Conservation (phyloP, 768 basidiomycete genomes). For the Pleurotus salmoneostramineus region DNA sequence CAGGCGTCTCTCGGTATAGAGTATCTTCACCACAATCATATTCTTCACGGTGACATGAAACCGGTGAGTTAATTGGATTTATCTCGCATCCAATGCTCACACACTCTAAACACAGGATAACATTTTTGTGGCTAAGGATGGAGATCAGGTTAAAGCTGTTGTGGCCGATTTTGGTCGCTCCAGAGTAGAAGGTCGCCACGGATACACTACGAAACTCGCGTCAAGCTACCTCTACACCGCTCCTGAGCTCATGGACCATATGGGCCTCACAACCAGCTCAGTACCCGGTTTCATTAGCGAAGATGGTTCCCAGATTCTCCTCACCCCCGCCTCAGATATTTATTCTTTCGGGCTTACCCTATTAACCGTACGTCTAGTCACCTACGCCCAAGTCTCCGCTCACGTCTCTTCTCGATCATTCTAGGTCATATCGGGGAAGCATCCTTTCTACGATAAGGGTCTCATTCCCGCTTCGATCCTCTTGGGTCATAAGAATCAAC, state of each 20-base stretch:
- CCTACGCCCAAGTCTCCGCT: neutral
- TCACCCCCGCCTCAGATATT: constrained; percentile 11
- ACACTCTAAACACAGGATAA: neutral
- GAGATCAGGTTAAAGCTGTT: neutral
- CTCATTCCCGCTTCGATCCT: neutral
- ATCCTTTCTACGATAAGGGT: neutral
- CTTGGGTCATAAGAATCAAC: neutral
- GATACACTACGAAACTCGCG: neutral
- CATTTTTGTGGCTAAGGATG: neutral
- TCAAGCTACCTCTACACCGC: neutral
- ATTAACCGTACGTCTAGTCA: constrained; percentile 10
- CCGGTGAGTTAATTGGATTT: neutral
- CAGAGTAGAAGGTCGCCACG: neutral
- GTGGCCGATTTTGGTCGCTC: neutral
- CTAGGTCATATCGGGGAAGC: constrained; percentile 1
- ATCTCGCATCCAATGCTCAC: neutral
- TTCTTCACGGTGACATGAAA: neutral
- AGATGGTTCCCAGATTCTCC: neutral
- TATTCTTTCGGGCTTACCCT: constrained; percentile 11
- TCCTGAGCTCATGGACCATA: constrained; percentile 12
- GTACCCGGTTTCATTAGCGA: neutral
- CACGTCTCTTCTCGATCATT: neutral
- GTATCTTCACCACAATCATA: neutral
- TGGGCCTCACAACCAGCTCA: neutral
- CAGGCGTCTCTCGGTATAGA: neutral